Percentiles rank a stretch among this genome's conserved stretches.
phyloP scores from a whole-genome alignment of 129 eudicot species.

The Glebionis coronaria region DNA sequence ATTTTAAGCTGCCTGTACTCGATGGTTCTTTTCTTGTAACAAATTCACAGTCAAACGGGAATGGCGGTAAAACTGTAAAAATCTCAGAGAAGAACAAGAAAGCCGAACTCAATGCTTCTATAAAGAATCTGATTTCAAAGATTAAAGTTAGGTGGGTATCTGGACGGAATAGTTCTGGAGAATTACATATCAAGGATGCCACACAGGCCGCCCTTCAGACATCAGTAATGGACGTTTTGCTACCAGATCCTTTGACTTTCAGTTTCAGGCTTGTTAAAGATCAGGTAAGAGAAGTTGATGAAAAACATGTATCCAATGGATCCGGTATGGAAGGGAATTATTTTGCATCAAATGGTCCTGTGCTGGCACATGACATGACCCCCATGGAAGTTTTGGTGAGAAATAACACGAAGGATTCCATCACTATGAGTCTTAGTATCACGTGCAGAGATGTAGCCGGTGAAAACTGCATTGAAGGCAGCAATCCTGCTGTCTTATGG shows the following conservation, averaged over 20 bases:
- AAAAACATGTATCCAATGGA: constrained; percentile 2
- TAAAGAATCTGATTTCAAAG: constrained; percentile 73
- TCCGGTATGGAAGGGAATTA: not conserved
- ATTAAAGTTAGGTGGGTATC: constrained; percentile 97
- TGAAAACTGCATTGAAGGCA: constrained; percentile 84
- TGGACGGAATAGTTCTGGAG: constrained; percentile 94
- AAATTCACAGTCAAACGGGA: constrained; percentile 40
- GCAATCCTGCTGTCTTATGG: constrained; percentile 83
- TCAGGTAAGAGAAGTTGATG: not conserved
- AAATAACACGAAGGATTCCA: constrained; percentile 80
- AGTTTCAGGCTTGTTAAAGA: constrained; percentile 69
- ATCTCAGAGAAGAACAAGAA: constrained; percentile 73
- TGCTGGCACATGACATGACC: constrained; percentile 78
- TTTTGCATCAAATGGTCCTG: constrained; percentile 27
- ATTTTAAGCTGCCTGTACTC: constrained; percentile 84
- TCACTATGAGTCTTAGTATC: constrained; percentile 66
- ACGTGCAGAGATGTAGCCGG: constrained; percentile 94
- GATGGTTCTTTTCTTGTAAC: constrained; percentile 71
- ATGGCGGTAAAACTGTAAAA: constrained; percentile 39
- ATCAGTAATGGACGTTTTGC: constrained; percentile 86
- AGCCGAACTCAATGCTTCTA: constrained; percentile 85
- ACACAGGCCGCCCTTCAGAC: constrained; percentile 90
- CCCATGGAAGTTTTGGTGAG: constrained; percentile 94
- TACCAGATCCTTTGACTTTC: constrained; percentile 95
- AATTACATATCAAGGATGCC: constrained; percentile 88